phyloP scores from a whole-genome alignment of 441 rosid species.

The Populus hybrid region DNA sequence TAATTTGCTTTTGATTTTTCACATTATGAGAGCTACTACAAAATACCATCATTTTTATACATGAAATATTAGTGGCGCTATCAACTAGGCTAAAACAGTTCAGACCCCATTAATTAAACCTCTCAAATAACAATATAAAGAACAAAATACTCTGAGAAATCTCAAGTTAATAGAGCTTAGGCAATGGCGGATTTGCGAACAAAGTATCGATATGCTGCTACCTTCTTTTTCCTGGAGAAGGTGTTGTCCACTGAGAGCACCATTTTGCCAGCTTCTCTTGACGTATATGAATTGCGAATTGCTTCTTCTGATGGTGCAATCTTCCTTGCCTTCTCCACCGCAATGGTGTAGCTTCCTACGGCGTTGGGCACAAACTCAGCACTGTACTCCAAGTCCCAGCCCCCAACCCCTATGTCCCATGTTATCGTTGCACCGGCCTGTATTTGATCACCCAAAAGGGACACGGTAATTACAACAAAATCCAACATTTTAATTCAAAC shows the following conservation, averaged over 20 bases:
- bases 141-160: not conserved
- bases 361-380: conserved; percentile 89
- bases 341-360: conserved; percentile 68
- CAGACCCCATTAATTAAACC: conserved; percentile 21
- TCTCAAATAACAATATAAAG: not conserved
- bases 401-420: conserved; percentile 97
- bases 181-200: conserved; percentile 55
- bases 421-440: conserved; percentile 85
- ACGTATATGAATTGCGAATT: conserved; percentile 63
- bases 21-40: not conserved
- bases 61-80: not conserved
- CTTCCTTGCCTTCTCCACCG: conserved; percentile 72
- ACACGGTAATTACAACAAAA: not conserved
- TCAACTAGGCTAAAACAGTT: conserved; percentile 13
- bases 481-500: not conserved
- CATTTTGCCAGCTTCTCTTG: conserved; percentile 79
- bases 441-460: not conserved
- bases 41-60: not conserved
- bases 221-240: conserved; percentile 69
- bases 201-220: conserved; percentile 85
- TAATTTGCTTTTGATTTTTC: not conserved
- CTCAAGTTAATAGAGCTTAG: not conserved
- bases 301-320: conserved; percentile 61
- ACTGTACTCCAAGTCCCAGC: conserved; percentile 95
- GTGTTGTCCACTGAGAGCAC: conserved; percentile 87